Base-by-base conservation (phyloP, 768 basidiomycete species). In the Bullera alba region DNA sequence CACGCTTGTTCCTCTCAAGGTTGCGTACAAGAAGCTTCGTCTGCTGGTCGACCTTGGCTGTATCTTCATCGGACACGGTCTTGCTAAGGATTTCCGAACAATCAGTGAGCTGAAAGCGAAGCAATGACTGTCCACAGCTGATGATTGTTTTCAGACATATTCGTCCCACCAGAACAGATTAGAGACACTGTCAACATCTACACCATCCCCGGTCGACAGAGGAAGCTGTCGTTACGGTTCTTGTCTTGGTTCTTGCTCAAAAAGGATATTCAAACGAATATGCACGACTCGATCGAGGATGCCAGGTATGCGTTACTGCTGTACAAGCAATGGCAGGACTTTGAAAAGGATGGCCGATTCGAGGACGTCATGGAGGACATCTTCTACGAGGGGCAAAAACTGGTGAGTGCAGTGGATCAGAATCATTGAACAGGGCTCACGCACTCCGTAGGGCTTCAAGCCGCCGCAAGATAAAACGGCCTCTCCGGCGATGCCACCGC, bases 201-300 rank as follows among this genome's bases (percentile, higher is more conserved):
- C 73, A 95, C 87, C 67, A 67, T 90, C 23, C 81, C 79, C 59
- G 73, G 78, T 22, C 82, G 90, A 21, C 86, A 91, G 60, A 83
- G 93, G 16, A 84, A 91, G 50, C 77, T 97, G 30, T 93, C 91
- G 0, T 77, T 99, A 19, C 82, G 89, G 6, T 99, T 96, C 75
- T 78, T 97, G 22, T 82, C 91, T 0, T 99, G 91, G 89, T 90
- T 84, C 70, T 79, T 97, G n/a, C 77, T 97, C 8, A 79, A 85
- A 39, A 83, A 90, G 67, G 83, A 86, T 61, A 97, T 99, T 50
- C 93, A 97, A 71, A 86, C 81, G 8, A 89, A 90, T 19, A 87
- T 83, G 12, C 93, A 99, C 70, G 95, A 97, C 71, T 96, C 92
- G n/a, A 93, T 99, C 58, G 95, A 99, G 71, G 93, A 97, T 64